phyloP scores from a whole-genome alignment of 1,139 yeast species.

The Zygosaccharomyces sapae region DNA sequence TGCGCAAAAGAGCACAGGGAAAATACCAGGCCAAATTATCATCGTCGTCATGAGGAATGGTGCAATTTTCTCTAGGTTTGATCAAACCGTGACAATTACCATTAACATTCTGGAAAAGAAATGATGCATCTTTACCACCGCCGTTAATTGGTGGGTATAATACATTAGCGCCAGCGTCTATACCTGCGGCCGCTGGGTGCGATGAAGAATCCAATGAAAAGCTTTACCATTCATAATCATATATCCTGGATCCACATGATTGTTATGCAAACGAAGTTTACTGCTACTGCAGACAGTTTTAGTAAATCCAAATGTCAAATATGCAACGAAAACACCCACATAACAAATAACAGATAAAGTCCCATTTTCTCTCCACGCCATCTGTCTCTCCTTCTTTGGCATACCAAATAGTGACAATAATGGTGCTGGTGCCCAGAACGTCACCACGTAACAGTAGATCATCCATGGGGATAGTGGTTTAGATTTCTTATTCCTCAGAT shows the following conservation, averaged over 20 bases:
- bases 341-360: slow-evolving; percentile 67
- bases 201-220: slow-evolving; percentile 61
- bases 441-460: slow-evolving; percentile 69
- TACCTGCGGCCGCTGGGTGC: slow-evolving; percentile 81
- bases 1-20: slow-evolving; percentile 77
- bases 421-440: slow-evolving; percentile 91
- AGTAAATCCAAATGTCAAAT: slow-evolving; percentile 87
- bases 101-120: slow-evolving; percentile 90
- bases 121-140: slow-evolving; percentile 88
- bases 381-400: slow-evolving; percentile 72
- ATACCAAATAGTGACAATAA: slow-evolving; percentile 70
- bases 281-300: slow-evolving; percentile 66
- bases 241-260: slow-evolving; percentile 55
- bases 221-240: slow-evolving; percentile 79
- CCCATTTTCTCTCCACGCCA: slow-evolving; percentile 97
- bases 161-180: slow-evolving; percentile 60
- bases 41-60: slow-evolving; percentile 62
- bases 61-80: slow-evolving; percentile 62
- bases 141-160: slow-evolving; percentile 82
- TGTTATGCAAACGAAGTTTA: slow-evolving; percentile 50
- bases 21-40: slow-evolving; percentile 87
- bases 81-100: slow-evolving; percentile 85
- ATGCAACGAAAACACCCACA: slow-evolving; percentile 78
- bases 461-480: slow-evolving; percentile 49
- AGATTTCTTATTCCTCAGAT: slow-evolving; percentile 4